phyloP scores from a whole-genome alignment of 495 filamentous ascomycete genomes.

The Geopyxis carbonaria region DNA sequence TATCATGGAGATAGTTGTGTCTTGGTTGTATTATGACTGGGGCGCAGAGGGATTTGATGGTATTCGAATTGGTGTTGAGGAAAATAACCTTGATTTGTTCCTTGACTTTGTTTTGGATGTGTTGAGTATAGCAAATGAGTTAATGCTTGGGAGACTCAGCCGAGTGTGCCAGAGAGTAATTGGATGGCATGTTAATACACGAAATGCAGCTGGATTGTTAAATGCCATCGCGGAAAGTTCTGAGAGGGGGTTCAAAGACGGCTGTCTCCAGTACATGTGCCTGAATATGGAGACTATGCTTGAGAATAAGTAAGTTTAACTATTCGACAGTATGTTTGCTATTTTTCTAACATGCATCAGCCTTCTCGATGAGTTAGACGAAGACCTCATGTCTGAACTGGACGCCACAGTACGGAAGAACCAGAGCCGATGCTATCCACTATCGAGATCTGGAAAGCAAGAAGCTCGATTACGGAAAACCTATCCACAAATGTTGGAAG shows the following conservation, averaged over 20 bases:
- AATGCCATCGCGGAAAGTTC: slow-evolving; percentile 69
- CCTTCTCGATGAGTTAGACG: slow-evolving; percentile 69
- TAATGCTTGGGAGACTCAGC: slow-evolving; percentile 83
- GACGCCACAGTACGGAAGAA: slow-evolving; percentile 65
- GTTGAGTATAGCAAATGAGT: slow-evolving; percentile 73
- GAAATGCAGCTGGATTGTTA: slow-evolving; percentile 70
- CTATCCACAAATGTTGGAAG: slow-evolving; percentile 30
- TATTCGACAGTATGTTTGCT: neutral
- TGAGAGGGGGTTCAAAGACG: slow-evolving; percentile 72
- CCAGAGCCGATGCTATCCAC: slow-evolving; percentile 55
- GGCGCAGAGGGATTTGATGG: slow-evolving; percentile 70
- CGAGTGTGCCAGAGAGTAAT: slow-evolving; percentile 78
- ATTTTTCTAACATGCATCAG: slow-evolving; percentile 24
- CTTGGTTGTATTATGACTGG: slow-evolving; percentile 66
- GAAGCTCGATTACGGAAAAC: slow-evolving; percentile 52
- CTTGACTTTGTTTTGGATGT: slow-evolving; percentile 83
- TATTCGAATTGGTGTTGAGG: slow-evolving; percentile 48
- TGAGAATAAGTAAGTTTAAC: slow-evolving; percentile 49
- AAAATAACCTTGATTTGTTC: slow-evolving; percentile 58
- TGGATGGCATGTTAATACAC: slow-evolving; percentile 71
- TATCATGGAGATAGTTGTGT: slow-evolving; percentile 63
- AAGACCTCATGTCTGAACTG: slow-evolving; percentile 60
- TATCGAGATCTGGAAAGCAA: slow-evolving; percentile 55
- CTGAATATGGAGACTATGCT: slow-evolving; percentile 78
- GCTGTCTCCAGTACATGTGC: slow-evolving; percentile 77